Base-by-base conservation (phyloP, 2,329 filamentous ascomycete species). In the Trichoderma guizhouense region DNA sequence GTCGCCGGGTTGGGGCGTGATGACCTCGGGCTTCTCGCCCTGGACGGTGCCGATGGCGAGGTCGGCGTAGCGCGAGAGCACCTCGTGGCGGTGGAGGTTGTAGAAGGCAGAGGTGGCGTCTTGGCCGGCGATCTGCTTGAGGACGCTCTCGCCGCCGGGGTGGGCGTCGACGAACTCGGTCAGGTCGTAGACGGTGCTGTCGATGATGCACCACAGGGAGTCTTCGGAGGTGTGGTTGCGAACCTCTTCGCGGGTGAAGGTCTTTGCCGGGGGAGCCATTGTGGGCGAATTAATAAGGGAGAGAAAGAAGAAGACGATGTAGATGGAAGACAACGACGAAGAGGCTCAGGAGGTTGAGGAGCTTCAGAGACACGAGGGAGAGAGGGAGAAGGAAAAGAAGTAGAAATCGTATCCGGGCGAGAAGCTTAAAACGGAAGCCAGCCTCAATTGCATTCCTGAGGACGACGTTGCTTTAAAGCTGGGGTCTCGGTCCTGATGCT, bases 31-130 rank as follows among this genome's bases (percentile, higher is more conserved):
- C 78, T 87, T 90, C 84, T 97, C 93, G 81, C 89, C 92, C 75
- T 89, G 84, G 78, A 97, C 81, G 15, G 89, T 92, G 78, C 94
- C 94, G 76, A 97, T 87, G 81, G 89, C 91, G 21, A 97, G 87
- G 77, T 88, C 86, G 61, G 86, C 83, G 85, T 97, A 97, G 81
- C 94, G 94, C 73, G 90, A 84, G 12, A 97, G 87, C n/a, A 97
- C 93, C 82, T 97, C 94, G 76, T 97, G 93, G 30, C 94, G 87
- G 83, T 97, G 94, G 68, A 97, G 90, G 84, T 97, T 97, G 88
- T 97, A 97, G 82, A 97, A 97, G 71, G 91, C 92, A 43, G 87
- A 84, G 2, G 94, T 97, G 65, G 93, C 93, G 79, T 97, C 94
- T 75, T 89, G 87, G 74, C 94, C 94, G 34, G 92, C 94, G 62